Evolutionary conservation across 2,329 filamentous ascomycete genomes (phyloP).

Genomic region (Endoconidiophora laricicola): DNA sequence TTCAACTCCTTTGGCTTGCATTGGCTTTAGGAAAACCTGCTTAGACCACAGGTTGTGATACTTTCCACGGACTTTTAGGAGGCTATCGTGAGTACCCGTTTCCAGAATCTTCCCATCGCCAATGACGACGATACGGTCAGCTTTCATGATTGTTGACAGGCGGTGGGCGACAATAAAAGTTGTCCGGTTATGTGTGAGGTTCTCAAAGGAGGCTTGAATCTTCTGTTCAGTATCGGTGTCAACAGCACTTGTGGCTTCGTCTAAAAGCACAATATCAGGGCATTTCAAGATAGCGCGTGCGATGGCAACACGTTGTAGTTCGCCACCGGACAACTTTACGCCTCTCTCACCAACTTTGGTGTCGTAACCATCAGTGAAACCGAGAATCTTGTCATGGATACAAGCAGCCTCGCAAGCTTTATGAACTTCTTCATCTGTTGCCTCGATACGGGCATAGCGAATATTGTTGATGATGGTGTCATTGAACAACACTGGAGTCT

Average conservation of each 20-base stretch:
- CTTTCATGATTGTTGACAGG: conserved; percentile 54
- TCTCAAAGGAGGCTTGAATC: conserved; percentile 44
- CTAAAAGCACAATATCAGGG: conserved; percentile 59
- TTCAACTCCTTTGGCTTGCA: conserved; percentile 16
- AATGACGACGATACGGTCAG: conserved; percentile 50
- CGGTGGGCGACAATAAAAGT: conserved; percentile 54
- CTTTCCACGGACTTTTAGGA: conserved; percentile 40
- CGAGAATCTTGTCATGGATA: conserved; percentile 40
- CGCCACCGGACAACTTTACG: conserved; percentile 47
- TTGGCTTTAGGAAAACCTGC: conserved; percentile 35
- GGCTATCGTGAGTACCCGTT: conserved; percentile 41
- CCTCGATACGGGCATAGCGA: conserved; percentile 36
- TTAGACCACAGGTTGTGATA: conserved; percentile 51
- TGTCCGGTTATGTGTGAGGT: conserved; percentile 42
- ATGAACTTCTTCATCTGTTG: conserved; percentile 37
- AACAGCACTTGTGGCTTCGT: conserved; percentile 65
- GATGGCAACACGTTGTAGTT: conserved; percentile 50
- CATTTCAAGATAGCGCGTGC: conserved; percentile 57
- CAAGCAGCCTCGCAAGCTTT: conserved; percentile 38
- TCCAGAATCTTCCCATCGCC: conserved; percentile 46
- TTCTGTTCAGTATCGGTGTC: conserved; percentile 53
- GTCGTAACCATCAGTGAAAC: conserved; percentile 36
- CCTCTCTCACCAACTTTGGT: conserved; percentile 35
- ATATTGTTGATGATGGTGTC: conserved; percentile 44
- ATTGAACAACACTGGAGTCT: conserved; percentile 38